Percentiles rank a stretch among this genome's conserved stretches.
These are phyloP conservation scores for Allium cepa DNA, from an alignment of 106 monocot genomes.

Conservation along the genomic window DNA sequence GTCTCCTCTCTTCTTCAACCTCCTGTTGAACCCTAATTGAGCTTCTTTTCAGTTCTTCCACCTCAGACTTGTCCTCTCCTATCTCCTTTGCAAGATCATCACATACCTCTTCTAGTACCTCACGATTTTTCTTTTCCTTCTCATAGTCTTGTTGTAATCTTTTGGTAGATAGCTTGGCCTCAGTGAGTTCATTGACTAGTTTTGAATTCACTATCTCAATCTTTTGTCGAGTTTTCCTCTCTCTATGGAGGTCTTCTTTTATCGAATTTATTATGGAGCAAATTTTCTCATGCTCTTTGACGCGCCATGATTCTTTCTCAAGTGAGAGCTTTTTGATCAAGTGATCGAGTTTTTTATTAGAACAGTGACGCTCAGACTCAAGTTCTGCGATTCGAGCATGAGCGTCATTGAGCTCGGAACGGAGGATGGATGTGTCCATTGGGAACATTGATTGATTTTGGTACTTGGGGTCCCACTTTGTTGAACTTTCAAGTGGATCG, in stretches of 20 bases:
- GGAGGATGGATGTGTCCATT: conserved; percentile 52
- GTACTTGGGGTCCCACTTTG: conserved; percentile 89
- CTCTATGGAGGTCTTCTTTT: conserved; percentile 70
- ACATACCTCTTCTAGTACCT: conserved; percentile 88
- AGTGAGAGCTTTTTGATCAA: conserved; percentile 73
- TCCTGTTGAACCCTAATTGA: conserved; percentile 61
- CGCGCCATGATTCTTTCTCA: conserved; percentile 60
- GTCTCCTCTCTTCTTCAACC: conserved; percentile 90
- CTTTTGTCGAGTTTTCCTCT: conserved; percentile 66
- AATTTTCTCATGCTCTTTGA: conserved; percentile 69
- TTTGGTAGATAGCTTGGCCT: conserved; percentile 58
- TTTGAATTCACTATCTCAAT: conserved; percentile 71
- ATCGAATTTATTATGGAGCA: conserved; percentile 57
- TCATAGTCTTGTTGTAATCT: conserved; percentile 67
- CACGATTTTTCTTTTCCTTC: conserved; percentile 72
- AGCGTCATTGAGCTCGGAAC: conserved; percentile 63
- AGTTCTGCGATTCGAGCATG: conserved; percentile 45
- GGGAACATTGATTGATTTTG: conserved; percentile 48
- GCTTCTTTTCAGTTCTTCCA: conserved; percentile 61
- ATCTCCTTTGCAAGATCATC: conserved; percentile 94
- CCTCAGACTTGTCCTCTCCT: conserved; percentile 83
- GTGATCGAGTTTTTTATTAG: conserved; percentile 74
- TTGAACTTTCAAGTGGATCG: conserved; percentile 63
- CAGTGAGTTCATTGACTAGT: conserved; percentile 67
- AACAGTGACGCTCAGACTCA: conserved; percentile 49